Evolutionary conservation across 192 early-diverging fungal genomes (phyloP).

Genomic region (Backusella circina): DNA sequence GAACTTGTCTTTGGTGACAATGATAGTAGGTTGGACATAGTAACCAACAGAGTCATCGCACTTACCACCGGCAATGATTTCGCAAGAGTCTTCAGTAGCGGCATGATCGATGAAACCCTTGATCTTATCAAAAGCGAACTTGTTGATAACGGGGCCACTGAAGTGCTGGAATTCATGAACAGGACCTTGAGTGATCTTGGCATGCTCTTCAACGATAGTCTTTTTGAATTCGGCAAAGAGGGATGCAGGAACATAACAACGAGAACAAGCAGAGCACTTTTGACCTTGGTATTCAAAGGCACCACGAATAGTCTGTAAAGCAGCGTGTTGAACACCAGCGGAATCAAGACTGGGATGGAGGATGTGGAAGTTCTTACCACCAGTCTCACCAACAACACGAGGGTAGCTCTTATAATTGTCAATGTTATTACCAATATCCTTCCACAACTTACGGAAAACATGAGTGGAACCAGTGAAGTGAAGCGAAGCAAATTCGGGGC

Average conservation of each 20-base stretch:
- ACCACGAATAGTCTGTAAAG: conserved; percentile 85
- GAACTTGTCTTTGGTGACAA: conserved; percentile 80
- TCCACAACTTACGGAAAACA: conserved; percentile 94
- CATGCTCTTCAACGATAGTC: conserved; percentile 59
- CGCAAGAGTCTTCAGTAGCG: conserved; percentile 56
- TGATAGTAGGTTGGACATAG: conserved; percentile 89
- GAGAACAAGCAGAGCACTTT: conserved; percentile 96
- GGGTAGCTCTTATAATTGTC: conserved; percentile 90
- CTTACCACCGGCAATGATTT: conserved; percentile 89
- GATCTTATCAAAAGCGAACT: conserved; percentile 91
- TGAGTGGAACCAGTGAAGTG: conserved; percentile 94
- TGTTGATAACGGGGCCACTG: conserved; percentile 88
- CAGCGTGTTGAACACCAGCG: conserved; percentile 75
- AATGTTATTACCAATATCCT: conserved; percentile 88
- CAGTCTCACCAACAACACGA: conserved; percentile 97
- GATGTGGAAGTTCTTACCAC: conserved; percentile 99
- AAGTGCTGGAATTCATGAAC: conserved; percentile 88
- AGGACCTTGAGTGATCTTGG: conserved; percentile 80
- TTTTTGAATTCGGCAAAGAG: conserved; percentile 74
- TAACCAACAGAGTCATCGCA: conserved; percentile 86
- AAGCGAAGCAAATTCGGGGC: conserved; percentile 92
- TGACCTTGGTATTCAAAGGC: conserved; percentile 98
- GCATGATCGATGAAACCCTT: conserved; percentile 86
- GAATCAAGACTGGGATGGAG: conserved; percentile 65
- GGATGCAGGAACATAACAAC: conserved; percentile 84